Evolutionary conservation across 148 eudicot genomes (phyloP), one percentile per base, ranked within the genome.

Genomic region (Linanthus parryae): DNA sequence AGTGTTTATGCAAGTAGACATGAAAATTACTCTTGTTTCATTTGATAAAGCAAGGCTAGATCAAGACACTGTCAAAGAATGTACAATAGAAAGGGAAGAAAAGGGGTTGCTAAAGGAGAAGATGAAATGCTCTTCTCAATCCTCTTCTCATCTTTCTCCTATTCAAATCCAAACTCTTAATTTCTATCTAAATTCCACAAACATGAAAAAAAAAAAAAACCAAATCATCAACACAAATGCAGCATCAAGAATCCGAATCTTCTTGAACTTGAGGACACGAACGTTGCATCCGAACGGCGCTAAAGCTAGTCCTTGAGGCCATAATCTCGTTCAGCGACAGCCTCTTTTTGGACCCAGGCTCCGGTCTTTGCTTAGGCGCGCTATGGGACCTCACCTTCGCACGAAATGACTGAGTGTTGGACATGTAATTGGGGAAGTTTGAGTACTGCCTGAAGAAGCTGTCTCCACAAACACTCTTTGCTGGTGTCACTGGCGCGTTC

Each of bases 321-420:
- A 91, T 72, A 11, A 91, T 55, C 19, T 91, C 94, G 44, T 69
- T 62, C 58, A 91, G 76, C 4, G 95, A 73, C 0, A 86, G 28
- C 58, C 74, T 60, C 62, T 72, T 91, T 62, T 71, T 83, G 1
- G 76, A 50, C 27, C 62, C 73, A 7, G 55, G 44, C 42, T 78
- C 97, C 1, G 92, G 89, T 61, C 97, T 68, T 29, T 86, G 89
- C 45, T 69, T 91, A 4, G 97, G 97, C 1, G 94, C 94, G 34
- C 97, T 91, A 3, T 83, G 83, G 2, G 97, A 86, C 79, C 97
- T 72, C 44, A 75, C 14, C 62, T 91, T 91, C 33, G 94, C 97
- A 30, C 64, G 57, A 60, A 83, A 91, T 45, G 97, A 91, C 24
- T 78, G 75, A 0, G 97, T 91, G 39, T 75, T 70, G 0, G 86